phyloP scores from a whole-genome alignment of 306 rosid species.

The Quercus berberidifolia region DNA sequence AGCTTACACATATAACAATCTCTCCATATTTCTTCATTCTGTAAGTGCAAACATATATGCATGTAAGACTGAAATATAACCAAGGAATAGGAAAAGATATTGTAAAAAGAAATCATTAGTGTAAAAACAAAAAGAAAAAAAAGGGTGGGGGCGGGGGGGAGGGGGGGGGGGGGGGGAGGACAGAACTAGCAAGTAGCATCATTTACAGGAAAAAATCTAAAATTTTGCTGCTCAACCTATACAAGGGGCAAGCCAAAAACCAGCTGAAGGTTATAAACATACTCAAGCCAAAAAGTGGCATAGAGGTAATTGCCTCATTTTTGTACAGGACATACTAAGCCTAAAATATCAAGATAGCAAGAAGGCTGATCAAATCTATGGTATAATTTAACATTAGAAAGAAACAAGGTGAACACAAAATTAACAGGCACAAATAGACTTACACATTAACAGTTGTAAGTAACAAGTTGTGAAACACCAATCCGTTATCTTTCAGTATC shows the following conservation, averaged over 20 bases:
- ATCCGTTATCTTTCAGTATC: conserved; percentile 73
- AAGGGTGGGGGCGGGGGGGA: too few relatives aligned
- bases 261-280: background rate
- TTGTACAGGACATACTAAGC: background rate
- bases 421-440: conserved; percentile 20
- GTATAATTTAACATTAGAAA: background rate
- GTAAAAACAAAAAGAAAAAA: background rate
- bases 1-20: background rate
- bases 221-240: background rate
- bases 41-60: background rate
- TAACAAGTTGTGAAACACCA: conserved; percentile 48
- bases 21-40: background rate
- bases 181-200: background rate
- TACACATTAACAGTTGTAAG: conserved; percentile 47
- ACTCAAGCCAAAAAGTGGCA: background rate
- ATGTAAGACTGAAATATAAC: background rate
- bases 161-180: too few relatives aligned
- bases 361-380: background rate
- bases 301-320: background rate
- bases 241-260: too few relatives aligned
- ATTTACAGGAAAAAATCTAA: background rate
- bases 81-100: background rate
- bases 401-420: conserved; percentile 13
- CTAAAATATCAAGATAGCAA: conserved; percentile 4
- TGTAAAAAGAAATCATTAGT: background rate